Conservation (phyloP, 75 land plant genomes). For the Gnetum montanum region DNA sequence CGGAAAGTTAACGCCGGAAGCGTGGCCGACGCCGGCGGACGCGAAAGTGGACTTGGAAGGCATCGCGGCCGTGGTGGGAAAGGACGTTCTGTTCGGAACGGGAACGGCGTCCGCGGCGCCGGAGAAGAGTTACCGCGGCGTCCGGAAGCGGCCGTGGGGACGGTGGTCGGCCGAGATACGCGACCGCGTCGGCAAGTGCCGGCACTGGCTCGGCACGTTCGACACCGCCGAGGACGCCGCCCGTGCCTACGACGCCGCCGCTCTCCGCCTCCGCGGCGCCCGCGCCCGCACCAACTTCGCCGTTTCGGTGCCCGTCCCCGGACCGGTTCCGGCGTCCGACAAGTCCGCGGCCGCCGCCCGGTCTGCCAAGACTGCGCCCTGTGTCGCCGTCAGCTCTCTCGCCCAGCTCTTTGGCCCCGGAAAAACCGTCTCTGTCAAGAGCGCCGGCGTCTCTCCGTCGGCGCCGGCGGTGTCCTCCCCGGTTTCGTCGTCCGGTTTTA, state of each 20-base stretch:
- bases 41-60: too few species aligned
- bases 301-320: slow-evolving; percentile 14
- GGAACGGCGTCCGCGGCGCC: background rate
- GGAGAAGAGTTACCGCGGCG: slow-evolving; percentile 36
- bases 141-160: slow-evolving; percentile 83
- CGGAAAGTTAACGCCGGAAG: background rate
- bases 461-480: too few species aligned
- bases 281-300: slow-evolving; percentile 63
- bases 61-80: slow-evolving; percentile 66
- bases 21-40: slow-evolving; percentile 7
- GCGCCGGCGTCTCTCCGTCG: too few species aligned
- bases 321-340: background rate
- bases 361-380: too few species aligned
- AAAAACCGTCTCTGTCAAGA: too few species aligned
- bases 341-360: too few species aligned
- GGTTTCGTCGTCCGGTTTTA: too few species aligned
- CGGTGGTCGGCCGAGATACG: slow-evolving; percentile 80
- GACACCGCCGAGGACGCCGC: slow-evolving; percentile 82
- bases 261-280: slow-evolving; percentile 52
- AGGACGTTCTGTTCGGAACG: slow-evolving; percentile 36
- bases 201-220: slow-evolving; percentile 82
- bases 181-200: slow-evolving; percentile 62
- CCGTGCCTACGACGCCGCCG: slow-evolving; percentile 70
- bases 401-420: too few species aligned
- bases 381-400: too few species aligned